Evolutionary conservation across 257 asterid genomes (phyloP), one percentile per base, ranked within the genome.

Genomic region (Rauvolfia tetraphylla): DNA sequence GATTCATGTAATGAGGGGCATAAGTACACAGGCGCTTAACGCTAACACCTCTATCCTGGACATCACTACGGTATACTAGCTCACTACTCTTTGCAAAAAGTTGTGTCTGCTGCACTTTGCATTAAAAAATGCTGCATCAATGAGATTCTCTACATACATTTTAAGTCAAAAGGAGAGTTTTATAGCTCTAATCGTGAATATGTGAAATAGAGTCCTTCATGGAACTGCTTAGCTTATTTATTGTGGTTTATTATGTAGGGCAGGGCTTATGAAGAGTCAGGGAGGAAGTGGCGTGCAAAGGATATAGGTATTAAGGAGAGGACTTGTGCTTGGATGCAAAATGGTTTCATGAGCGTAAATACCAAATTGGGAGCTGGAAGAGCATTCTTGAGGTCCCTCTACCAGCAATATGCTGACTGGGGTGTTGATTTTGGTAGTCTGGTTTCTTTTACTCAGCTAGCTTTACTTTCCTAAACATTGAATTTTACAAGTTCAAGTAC

Each of bases 321-420:
- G 89, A 71, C 87, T 58, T 95, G 99, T 66, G 84, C 88, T 9
- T 95, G 99, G 99, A 95, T 95, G 99, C 56, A 68, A 39, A 75
- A 91, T 67, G 97, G 98, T 75, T 95, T 95, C 89, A 95, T 95
- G 99, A 89, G 99, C 36, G 97, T 95, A 31, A 86, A 91, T 74
- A 80, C 91, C 49, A 81, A 79, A 67, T 82, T 78, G 72, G 98
- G 97, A 83, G 99, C 99, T 70, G 99, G 98, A 73, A 85, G 84
- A 83, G 97, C 98, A 15, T 95, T 95, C 57, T 73, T 95, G 84
- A 90, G 91, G 84, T 95, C 99, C 39, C 97, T 95, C 57, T 86
- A 95, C 86, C 96, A 87, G 56, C 98, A 95, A 78, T 95, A 93
- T 82, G 93, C 94, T 29, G 89, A 90, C 7, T 95, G 99, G 99